A percentile compares a stretch with the other conserved stretches of the same genome.
phyloP scores from a whole-genome alignment of 371 early-diverging fungal species.

The Mortierella sp. region DNA sequence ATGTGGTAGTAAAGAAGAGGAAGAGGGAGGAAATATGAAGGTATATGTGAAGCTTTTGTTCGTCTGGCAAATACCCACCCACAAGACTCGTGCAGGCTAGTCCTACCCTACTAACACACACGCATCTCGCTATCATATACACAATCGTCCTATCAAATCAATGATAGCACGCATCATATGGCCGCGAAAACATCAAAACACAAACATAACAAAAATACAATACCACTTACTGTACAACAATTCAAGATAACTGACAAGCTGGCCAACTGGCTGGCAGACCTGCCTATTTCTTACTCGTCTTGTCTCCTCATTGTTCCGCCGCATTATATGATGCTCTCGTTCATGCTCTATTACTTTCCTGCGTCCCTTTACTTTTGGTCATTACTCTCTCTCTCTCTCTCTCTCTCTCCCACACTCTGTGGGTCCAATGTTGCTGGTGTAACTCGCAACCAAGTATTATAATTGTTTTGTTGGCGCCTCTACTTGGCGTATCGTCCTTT shows the following conservation, averaged over 20 bases:
- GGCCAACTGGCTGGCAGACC: too few species aligned
- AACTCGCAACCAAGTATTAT: not conserved
- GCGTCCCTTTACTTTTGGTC: not conserved
- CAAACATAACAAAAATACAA: not conserved
- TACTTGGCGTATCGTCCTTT: too few species aligned
- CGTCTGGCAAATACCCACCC: not conserved
- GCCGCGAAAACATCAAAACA: not conserved
- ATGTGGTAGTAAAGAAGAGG: slow-evolving; percentile 7
- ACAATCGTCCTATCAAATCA: slow-evolving; percentile 3
- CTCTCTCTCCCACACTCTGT: not conserved
- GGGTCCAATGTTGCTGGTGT: not conserved
- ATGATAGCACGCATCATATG: not conserved
- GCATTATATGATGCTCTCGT: too few species aligned
- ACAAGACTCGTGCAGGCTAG: not conserved
- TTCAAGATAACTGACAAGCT: too few species aligned
- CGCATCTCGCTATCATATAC: too few species aligned
- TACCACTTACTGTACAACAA: not conserved
- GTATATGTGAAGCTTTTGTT: slow-evolving; percentile 9
- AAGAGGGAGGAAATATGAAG: not conserved
- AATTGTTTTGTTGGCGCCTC: too few species aligned
- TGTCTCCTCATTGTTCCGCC: not conserved
- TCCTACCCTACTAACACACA: too few species aligned
- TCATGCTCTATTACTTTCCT: not conserved
- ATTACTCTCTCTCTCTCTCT: slow-evolving; percentile 1
- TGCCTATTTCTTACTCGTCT: not conserved